Base-by-base conservation (phyloP, 2,329 filamentous ascomycete species). In the Scleromitrula shiraiana region DNA sequence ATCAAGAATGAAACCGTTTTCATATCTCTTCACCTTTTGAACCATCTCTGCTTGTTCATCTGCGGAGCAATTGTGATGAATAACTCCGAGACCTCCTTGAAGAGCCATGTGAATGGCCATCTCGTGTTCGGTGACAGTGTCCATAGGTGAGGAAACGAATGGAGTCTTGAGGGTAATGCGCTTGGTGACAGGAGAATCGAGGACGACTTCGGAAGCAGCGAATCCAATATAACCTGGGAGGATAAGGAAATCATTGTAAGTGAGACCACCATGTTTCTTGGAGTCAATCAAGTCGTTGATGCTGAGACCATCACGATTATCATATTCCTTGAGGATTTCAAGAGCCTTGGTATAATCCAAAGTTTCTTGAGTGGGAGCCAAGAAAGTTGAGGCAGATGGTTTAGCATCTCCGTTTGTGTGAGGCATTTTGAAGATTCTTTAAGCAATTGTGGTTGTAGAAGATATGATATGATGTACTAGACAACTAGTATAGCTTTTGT, bases 11-110 rank as follows among this genome's bases (percentile, higher is more conserved):
- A 98, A 98, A 60, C 93, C 93, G 73, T 98, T 98, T 75, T 98
- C 93, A 70, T 89, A 98, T 64, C 93, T 81, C 84, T 98, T 98
- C 62, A 98, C 93, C 76, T 96, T 97, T 69, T 88, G 82, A 59
- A 98, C 88, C 93, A 98, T 98, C 74, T 95, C 90, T 57, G 93
- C 93, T 75, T 98, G 93, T 48, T 88, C 87, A 23, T 97, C 88
- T 24, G 90, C 80, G n/a, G 90, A 93, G 78, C 93, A 98, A 76
- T 98, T 98, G 80, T 98, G 93, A 76, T 98, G 93, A 59, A 98
- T 95, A 60, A 98, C 89, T 72, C 93, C 88, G 15, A 94, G 75
- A 63, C 88, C 88, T 61, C 88, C 88, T 65, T 93, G 84, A 26
- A 93, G 77, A 44, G 88, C 88, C 78, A 94, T 95, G 73, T 96